These are phyloP conservation scores for Madurella fahalii DNA, from an alignment of 2,329 filamentous ascomycete genomes.

Conservation along the genomic window DNA sequence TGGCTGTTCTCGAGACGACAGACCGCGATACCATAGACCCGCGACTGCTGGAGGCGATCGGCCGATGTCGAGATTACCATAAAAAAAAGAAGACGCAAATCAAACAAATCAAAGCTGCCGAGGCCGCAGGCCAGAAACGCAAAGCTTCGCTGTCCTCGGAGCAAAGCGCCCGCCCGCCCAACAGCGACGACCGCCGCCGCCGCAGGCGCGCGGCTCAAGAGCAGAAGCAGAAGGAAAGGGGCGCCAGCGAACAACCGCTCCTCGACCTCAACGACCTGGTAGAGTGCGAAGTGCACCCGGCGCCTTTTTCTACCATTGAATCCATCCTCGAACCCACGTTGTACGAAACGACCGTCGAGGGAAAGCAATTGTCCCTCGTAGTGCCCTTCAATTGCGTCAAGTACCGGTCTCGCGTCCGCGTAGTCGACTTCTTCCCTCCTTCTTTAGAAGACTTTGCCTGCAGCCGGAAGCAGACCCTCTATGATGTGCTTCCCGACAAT, in stretches of 20 bases:
- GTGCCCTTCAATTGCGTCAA: conserved; percentile 72
- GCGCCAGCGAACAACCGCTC: conserved; percentile 24
- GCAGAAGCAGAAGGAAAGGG: conserved; percentile 26
- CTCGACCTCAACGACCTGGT: conserved; percentile 22
- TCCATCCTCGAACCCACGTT: conserved; percentile 38
- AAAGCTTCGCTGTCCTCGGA: conserved; percentile 26
- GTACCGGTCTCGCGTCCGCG: conserved; percentile 66
- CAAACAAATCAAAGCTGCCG: conserved; percentile 37
- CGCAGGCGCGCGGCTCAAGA: conserved; percentile 27
- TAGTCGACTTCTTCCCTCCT: conserved; percentile 74
- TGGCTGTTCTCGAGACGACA: conserved; percentile 47
- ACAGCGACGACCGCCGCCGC: conserved; percentile 27
- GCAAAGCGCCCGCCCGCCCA: conserved; percentile 12
- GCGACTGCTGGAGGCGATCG: conserved; percentile 54
- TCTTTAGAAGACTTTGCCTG: conserved; percentile 67
- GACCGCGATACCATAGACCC: conserved; percentile 42
- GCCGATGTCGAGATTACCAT: conserved; percentile 63
- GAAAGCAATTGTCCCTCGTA: conserved; percentile 32
- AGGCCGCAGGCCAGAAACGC: conserved; percentile 36
- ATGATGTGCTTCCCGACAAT: conserved; percentile 45
- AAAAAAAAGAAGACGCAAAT: conserved; percentile 40
- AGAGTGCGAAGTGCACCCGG: conserved; percentile 13
- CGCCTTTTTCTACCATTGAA: conserved; percentile 33
- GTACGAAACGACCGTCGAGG: conserved; percentile 43
- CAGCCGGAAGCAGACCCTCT: conserved; percentile 43